phyloP scores from a whole-genome alignment of 2,329 filamentous ascomycete genomes.

The Penicillium vulpinum region DNA sequence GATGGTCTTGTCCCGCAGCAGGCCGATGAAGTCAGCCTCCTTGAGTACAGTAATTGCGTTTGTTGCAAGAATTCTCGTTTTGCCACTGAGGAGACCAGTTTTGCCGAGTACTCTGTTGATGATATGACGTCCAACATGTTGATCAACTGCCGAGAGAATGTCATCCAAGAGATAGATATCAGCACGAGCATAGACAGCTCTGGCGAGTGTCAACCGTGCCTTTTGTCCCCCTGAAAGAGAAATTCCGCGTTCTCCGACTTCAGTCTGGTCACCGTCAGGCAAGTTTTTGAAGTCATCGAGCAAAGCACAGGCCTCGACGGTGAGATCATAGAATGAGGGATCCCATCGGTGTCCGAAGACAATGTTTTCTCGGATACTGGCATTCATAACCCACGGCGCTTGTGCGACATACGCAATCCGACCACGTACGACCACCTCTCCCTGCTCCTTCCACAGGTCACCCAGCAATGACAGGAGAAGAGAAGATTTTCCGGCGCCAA shows the following conservation, averaged over 20 bases:
- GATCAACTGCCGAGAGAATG: slow-evolving; percentile 94
- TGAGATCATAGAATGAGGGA: slow-evolving; percentile 89
- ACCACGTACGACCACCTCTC: slow-evolving; percentile 79
- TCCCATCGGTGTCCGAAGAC: slow-evolving; percentile 95
- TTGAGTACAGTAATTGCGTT: slow-evolving; percentile 91
- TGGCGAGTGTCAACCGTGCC: slow-evolving; percentile 84
- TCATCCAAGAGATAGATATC: slow-evolving; percentile 96
- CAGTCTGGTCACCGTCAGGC: slow-evolving; percentile 92
- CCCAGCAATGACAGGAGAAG: slow-evolving; percentile 85
- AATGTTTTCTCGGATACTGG: slow-evolving; percentile 95
- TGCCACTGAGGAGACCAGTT: slow-evolving; percentile 75
- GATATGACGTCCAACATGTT: slow-evolving; percentile 91
- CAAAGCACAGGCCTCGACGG: slow-evolving; percentile 86
- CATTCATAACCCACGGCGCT: slow-evolving; percentile 95
- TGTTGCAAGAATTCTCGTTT: slow-evolving; percentile 90
- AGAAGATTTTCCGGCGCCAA: slow-evolving; percentile 94
- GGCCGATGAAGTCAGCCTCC: slow-evolving; percentile 83
- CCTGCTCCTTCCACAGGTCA: slow-evolving; percentile 85
- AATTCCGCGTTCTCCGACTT: slow-evolving; percentile 95
- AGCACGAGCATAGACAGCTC: slow-evolving; percentile 94
- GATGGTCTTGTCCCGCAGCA: slow-evolving; percentile 80
- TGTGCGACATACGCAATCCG: slow-evolving; percentile 89
- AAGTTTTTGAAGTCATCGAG: slow-evolving; percentile 87
- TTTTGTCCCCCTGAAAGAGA: slow-evolving; percentile 96
- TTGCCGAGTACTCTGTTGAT: slow-evolving; percentile 91